Evolutionary conservation across 495 filamentous ascomycete species (phyloP).

Genomic region (Penicillium salamii): DNA sequence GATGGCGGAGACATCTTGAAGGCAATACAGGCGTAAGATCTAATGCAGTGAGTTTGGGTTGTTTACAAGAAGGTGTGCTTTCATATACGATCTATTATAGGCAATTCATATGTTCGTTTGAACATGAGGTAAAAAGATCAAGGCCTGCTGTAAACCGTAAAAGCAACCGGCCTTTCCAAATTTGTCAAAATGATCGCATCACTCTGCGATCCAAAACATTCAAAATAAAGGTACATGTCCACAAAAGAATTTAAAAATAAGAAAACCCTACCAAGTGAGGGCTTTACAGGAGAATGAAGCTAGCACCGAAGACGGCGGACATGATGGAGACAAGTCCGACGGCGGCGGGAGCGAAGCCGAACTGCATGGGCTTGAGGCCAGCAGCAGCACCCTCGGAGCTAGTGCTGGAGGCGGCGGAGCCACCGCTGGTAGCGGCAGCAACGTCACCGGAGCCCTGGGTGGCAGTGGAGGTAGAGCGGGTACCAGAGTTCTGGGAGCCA

Average conservation of each 20-base stretch:
- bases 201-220: background rate
- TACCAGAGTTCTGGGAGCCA: conserved; percentile 70
- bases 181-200: background rate
- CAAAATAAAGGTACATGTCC: conserved; percentile 19
- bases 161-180: conserved; percentile 8
- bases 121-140: conserved; percentile 9
- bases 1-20: too few species aligned
- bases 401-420: conserved; percentile 30
- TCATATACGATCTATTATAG: background rate
- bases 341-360: conserved; percentile 54
- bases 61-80: background rate
- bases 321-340: conserved; percentile 52
- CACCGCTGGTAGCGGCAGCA: conserved; percentile 22
- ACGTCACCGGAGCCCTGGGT: conserved; percentile 59
- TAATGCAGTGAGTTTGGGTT: background rate
- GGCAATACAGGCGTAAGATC: too few species aligned
- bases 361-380: conserved; percentile 36
- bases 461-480: conserved; percentile 58
- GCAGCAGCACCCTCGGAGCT: conserved; percentile 45
- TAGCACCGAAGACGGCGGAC: conserved; percentile 63
- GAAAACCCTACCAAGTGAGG: conserved; percentile 3
- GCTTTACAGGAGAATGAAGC: conserved; percentile 46
- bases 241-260: conserved; percentile 11
- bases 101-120: conserved; percentile 8
- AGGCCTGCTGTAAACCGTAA: conserved; percentile 17